Evolutionary conservation across 345 rosid species (phyloP), one percentile per base, ranked within the genome.

Genomic region (Moringa oleifera): DNA sequence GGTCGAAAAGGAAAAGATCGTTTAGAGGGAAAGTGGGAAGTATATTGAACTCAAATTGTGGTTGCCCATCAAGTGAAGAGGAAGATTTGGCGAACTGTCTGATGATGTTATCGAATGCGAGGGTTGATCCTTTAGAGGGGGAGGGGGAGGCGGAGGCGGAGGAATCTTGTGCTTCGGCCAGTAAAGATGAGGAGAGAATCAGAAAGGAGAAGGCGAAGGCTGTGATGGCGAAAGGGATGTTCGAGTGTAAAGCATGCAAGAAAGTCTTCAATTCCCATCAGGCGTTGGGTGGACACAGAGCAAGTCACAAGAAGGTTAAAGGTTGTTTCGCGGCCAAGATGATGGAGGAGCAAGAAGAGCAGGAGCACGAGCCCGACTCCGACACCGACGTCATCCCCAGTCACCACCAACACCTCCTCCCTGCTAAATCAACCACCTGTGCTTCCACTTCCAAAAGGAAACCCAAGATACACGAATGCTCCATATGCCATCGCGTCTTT

Each of bases 251-350:
- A 58, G 85, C 88, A 2, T 83, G 88, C 60, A 83, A 83, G 65
- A 83, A 83, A 56, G 85, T 83, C 47, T 83, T 83, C 66, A 83
- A 76, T 65, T 83, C 88, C 8, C 88, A 83, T 59, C 88, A 83
- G 70, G 88, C 85, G 8, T 67, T 83, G 23, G 88, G 88, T 1
- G 88, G 88, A 18, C 88, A 83, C 51, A 69, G 88, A 65, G 88
- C 88, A 6, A 83, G 85, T 67, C 88, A 83, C 67, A 80, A 83
- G 71, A 83, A 83, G 63, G 88, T 83, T 16, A 83, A 78, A 68
- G 85, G 88, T 15, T 83, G 88, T 41, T 83, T 77, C 61, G 88
- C 85, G 7, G 79, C 85, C 4, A 60, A 75, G 59, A 45, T 69
- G 11, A n/a, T n/a, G n/a, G n/a, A n/a, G n/a, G n/a, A n/a, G n/a